Base-by-base conservation (phyloP, 441 rosid species). In the Kokia cookei region DNA sequence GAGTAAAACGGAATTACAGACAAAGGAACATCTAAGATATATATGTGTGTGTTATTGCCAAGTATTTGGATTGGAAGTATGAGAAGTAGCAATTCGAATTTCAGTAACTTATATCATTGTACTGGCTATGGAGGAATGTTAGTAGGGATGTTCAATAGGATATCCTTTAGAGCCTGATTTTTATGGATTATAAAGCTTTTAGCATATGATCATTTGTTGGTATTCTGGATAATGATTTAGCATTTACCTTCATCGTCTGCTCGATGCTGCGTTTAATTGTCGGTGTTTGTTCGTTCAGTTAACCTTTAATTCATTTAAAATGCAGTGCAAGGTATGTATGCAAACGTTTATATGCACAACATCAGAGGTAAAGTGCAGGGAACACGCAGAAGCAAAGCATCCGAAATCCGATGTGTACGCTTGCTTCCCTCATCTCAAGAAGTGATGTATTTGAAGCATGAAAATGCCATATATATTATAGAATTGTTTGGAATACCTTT, bases 281-380 rank as follows among this genome's bases (percentile, higher is more conserved):
- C 0, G n/a, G 50, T 40, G 50, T 10, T 19, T 19, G 22, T 19
- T 19, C 17, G 12, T n/a, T 37, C 12, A 19, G n/a, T 11, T 32
- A 40, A 64, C 12, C 27, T 24, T 66, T 48, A 4, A 7, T 47
- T 26, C 9, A n/a, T 14, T 47, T 66, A 42, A 24, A 63, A 3
- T 62, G 69, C 77, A 86, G 90, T 86, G 90, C 82, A 86, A 86
- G 85, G 85, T 84, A 65, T 86, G 90, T 68, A 86, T 86, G 90
- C 90, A 86, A 71, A 86, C 88, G 27, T 86, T 86, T 82, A 86
- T 86, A 50, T 84, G 90, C 80, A 86, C 90, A 0, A 86, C 90
- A 22, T 81, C 90, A 0, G 90, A 86, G 79, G 86, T 83, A 73
- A 86, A 86, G 77, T 84, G 90, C 86, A 78, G 75, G 77, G 90